Base-by-base conservation (phyloP, 2,329 filamentous ascomycete genomes). In the Fusarium subglutinans region DNA sequence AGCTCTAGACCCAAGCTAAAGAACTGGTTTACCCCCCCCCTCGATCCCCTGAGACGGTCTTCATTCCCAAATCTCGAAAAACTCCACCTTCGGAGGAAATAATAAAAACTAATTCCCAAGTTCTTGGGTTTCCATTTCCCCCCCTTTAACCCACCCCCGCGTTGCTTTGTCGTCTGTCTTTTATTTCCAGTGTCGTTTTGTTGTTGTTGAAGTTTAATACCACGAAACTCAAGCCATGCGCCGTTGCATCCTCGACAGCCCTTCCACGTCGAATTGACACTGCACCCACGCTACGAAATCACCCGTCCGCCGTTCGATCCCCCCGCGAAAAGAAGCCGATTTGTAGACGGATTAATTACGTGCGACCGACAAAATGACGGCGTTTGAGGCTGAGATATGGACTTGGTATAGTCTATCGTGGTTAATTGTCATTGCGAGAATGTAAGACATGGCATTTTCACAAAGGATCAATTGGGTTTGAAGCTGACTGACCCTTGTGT, bases 331-430 rank as follows among this genome's bases (percentile, higher is more conserved):
- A 61, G 20, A 30, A 33, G 20, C 35, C 37, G 51, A 64, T 30
- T 47, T 41, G 24, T 38, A 33, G 12, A 26, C 26, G 13, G 6
- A 38, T 38, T 38, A n/a, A 45, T 24, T 22, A 28, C 22, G 28
- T 40, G 26, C 60, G 33, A 62, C 40, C 66, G 65, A 56, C 45
- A 70, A 44, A 67, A 82, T 82, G 81, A 76, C 80, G 50, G 70
- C 76, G 30, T 76, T 83, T 30, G 69, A 76, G 17, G 79, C 76
- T 33, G 84, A 86, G 78, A 82, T 82, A 74, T 87, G 85, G 85
- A 82, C 79, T 15, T 85, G 85, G 84, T 87, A 85, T 68, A 79
- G 80, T 37, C 55, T 87, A 65, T 83, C 82, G 6, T 80, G 82
- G 74, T 22, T 83, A 38, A 77, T 86, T 41, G 81, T 85, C 35